Conservation (phyloP, 2,329 filamentous ascomycete species). For the Neofusicoccum cordaticola region DNA sequence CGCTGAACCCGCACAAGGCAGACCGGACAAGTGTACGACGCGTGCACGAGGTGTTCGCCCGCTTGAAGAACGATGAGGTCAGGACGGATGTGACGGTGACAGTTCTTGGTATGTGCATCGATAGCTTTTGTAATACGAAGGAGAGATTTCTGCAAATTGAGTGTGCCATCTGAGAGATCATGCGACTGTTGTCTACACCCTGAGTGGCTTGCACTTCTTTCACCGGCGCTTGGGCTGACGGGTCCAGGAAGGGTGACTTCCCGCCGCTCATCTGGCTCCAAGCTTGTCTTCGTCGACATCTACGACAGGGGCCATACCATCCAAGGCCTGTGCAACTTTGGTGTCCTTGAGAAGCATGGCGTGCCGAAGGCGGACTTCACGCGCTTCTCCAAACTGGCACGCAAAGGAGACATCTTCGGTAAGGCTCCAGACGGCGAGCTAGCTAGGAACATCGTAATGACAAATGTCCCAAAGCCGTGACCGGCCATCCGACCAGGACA, state of each 20-base stretch:
- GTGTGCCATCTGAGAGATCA: background rate
- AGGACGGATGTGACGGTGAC: slow-evolving; percentile 29
- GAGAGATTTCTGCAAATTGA: background rate
- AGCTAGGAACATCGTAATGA: slow-evolving; percentile 65
- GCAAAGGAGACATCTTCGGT: slow-evolving; percentile 63
- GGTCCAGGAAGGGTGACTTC: slow-evolving; percentile 69
- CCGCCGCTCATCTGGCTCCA: slow-evolving; percentile 68
- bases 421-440: slow-evolving; percentile 16
- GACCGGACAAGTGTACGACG: slow-evolving; percentile 20
- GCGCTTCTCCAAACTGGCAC: slow-evolving; percentile 62
- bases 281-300: slow-evolving; percentile 82
- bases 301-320: slow-evolving; percentile 68
- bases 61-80: slow-evolving; percentile 27
- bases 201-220: background rate
- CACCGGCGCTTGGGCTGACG: slow-evolving; percentile 24
- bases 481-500: slow-evolving; percentile 68
- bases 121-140: slow-evolving; percentile 2
- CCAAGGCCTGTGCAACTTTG: slow-evolving; percentile 73
- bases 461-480: slow-evolving; percentile 52
- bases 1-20: slow-evolving; percentile 30
- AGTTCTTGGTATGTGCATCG: slow-evolving; percentile 32
- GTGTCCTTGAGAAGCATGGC: slow-evolving; percentile 44
- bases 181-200: background rate
- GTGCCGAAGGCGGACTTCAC: slow-evolving; percentile 50
- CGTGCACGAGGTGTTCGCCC: slow-evolving; percentile 28